Percentiles rank a stretch among this genome's conserved stretches.
phyloP scores from a whole-genome alignment of 495 filamentous ascomycete species.

The Xylaria venustula region DNA sequence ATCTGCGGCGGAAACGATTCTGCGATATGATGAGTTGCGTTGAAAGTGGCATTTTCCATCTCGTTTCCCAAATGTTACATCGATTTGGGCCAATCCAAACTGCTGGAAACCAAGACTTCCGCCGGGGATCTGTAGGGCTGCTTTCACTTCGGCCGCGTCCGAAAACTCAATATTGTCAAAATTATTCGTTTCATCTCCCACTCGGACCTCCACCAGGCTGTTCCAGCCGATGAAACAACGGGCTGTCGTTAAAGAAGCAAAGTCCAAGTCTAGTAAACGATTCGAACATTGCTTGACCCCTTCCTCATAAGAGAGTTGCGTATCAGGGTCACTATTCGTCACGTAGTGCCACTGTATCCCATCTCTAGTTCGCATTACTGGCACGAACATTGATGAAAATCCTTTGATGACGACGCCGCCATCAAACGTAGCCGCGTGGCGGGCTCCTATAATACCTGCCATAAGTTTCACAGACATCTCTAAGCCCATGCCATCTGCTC shows the following conservation, averaged over 20 bases:
- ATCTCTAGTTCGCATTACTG: not conserved
- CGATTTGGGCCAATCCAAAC: not conserved
- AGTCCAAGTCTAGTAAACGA: not conserved
- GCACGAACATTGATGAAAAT: not conserved
- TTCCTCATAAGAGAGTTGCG: not conserved
- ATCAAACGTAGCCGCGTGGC: not conserved
- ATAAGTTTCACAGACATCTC: conserved; percentile 1
- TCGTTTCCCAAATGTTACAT: conserved; percentile 1
- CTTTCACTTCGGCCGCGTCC: not conserved
- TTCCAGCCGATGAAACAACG: not conserved
- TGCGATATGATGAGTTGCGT: not conserved
- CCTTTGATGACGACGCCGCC: not conserved
- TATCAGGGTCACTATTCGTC: not conserved
- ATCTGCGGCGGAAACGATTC: not conserved
- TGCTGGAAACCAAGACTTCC: not conserved
- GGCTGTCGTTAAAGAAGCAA: not conserved
- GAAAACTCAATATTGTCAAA: not conserved
- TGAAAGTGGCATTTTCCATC: conserved; percentile 1
- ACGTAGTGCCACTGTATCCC: conserved; percentile 3
- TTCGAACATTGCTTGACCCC: not conserved
- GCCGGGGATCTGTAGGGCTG: not conserved
- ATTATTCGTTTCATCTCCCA: not conserved
- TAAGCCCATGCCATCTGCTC: not conserved
- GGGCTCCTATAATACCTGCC: not conserved
- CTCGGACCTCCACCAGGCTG: not conserved